A percentile compares a stretch with the other conserved stretches of the same genome.
Evolutionary conservation across 345 rosid genomes (phyloP).

Genomic region (Kandelia obovata): DNA sequence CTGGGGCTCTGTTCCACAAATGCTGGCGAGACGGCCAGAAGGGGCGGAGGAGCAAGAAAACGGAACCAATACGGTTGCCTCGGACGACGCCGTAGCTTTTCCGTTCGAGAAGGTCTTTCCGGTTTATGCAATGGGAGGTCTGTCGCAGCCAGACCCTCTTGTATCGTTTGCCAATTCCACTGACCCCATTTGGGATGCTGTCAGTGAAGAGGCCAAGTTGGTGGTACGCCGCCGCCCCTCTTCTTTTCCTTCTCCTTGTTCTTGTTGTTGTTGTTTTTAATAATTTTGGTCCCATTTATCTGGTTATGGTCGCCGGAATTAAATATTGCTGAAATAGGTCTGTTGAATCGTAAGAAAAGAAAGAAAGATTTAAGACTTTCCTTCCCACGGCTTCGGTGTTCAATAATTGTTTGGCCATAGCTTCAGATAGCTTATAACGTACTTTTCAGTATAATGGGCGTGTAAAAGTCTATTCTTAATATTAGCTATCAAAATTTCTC

Average conservation of each 20-base stretch:
- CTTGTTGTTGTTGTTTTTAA: neutral
- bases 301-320: no score
- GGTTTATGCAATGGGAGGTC: slow-evolving; percentile 52
- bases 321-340: no score
- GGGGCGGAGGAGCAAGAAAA: slow-evolving; percentile 17
- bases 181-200: slow-evolving; percentile 86
- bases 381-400: no score
- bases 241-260: neutral
- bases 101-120: slow-evolving; percentile 70
- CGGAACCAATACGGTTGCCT: slow-evolving; percentile 10
- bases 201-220: slow-evolving; percentile 67
- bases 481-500: no score
- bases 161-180: slow-evolving; percentile 26
- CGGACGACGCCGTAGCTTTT: slow-evolving; percentile 6
- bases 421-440: no score
- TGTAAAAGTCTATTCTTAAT: no score
- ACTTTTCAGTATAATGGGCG: no score
- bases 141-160: slow-evolving; percentile 30
- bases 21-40: slow-evolving; percentile 26
- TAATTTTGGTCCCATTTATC: no score
- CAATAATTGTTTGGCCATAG: no score
- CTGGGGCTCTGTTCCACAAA: slow-evolving; percentile 24
- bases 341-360: no score
- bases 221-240: slow-evolving; percentile 42
- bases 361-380: no score